Evolutionary conservation across 2,329 filamentous ascomycete genomes (phyloP), one percentile per base, ranked within the genome.

Genomic region (Alternaria arborescens): DNA sequence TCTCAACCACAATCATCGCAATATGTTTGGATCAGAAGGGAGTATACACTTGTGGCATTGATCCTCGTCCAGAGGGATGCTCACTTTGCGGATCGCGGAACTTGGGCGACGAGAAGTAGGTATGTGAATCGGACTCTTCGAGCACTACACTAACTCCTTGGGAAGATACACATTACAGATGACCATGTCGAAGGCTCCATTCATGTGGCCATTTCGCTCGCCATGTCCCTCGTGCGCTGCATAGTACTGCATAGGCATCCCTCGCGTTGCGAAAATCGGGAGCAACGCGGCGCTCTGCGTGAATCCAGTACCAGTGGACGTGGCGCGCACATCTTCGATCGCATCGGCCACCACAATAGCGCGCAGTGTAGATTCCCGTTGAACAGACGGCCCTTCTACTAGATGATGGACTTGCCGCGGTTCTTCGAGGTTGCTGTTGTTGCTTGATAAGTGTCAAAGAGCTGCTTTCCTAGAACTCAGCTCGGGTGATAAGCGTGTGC

Each of bases 1-100:
- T 14, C 2, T n/a, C 18, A 3, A 20, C 3, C 10, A 11, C 3
- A 34, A 5, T 0, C 20, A 1, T 2, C n/a, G 4, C 30, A n/a
- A 2, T 8, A 12, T n/a, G 30, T 12, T 2, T 12, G 11, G 18
- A 1, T 50, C 3, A 20, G 30, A 6, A 50, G 46, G 8, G 20
- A 50, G 3, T 36, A 11, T 50, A 4, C 20, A 5, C 46, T 36
- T 7, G 16, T 50, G 12, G 46, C 30, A 8, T 24, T 24, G 7
- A 36, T 50, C 10, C 0, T 36, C 14, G 8, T 50, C 4, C 46
- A 36, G 20, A 36, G 8, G 20, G 46, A 50, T 12, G 20, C 11
- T 4, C 20, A 24, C 2, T 0, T 24, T 36, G 46, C 30, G 30
- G 14, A 50, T 7, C 20, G 8, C 18, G 8, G 30, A 18, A 36